Conservation (phyloP, 208 protist species). For the Trypanosomatidae sp. region DNA sequence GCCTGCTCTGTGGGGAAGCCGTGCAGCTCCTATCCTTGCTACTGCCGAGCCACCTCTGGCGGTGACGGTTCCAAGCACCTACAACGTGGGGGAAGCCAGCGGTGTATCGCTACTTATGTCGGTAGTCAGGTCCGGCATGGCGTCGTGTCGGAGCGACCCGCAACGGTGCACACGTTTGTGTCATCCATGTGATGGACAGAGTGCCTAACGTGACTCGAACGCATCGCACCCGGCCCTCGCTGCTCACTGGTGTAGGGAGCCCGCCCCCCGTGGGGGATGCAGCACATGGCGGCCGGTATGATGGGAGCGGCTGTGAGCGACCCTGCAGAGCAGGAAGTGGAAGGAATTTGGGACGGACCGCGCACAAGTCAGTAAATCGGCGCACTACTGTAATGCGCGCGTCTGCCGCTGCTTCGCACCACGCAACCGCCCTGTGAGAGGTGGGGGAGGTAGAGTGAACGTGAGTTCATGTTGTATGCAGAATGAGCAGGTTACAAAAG, state of each 20-base stretch:
- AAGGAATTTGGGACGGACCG: not conserved
- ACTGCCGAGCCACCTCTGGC: not conserved
- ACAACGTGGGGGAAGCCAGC: not conserved
- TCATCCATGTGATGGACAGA: not conserved
- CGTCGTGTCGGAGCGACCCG: not conserved
- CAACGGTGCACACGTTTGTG: not conserved
- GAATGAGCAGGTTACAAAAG: not conserved
- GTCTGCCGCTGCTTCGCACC: not conserved
- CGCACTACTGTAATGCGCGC: not conserved
- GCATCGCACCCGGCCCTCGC: not conserved
- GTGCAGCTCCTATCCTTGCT: not conserved
- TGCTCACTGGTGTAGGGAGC: not conserved
- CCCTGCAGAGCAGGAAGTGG: not conserved
- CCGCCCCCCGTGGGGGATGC: not conserved
- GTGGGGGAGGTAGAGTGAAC: not conserved
- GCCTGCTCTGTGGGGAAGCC: not conserved
- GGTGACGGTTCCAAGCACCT: not conserved
- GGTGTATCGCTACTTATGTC: not conserved
- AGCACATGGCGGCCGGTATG: not conserved
- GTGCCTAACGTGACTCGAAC: not conserved
- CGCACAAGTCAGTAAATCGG: not conserved
- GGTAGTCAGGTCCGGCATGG: not conserved
- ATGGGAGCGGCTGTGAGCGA: not conserved
- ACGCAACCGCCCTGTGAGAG: not conserved
- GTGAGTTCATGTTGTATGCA: not conserved